Percentiles rank a stretch among this genome's conserved stretches.
Evolutionary conservation across 1,284 basidiomycete species (phyloP).

Genomic region (Pseudozyma thailandica): DNA sequence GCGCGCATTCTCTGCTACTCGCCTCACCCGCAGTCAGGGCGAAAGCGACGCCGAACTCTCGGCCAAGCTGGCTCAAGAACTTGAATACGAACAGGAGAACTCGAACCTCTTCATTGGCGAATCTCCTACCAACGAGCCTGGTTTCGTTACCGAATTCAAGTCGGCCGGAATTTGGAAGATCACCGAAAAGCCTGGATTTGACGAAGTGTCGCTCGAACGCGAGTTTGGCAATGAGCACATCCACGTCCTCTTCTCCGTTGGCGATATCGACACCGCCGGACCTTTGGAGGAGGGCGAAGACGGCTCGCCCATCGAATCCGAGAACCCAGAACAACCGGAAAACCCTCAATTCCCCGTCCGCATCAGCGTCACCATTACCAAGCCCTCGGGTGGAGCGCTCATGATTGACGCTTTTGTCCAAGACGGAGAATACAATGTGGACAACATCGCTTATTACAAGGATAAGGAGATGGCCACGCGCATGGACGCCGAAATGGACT

Average conservation of each 20-base stretch:
- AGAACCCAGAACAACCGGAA: constrained; percentile 44
- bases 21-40: constrained; percentile 32
- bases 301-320: constrained; percentile 65
- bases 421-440: constrained; percentile 82
- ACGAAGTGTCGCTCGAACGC: constrained; percentile 83
- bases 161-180: constrained; percentile 81
- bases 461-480: constrained; percentile 80
- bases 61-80: constrained; percentile 82
- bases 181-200: constrained; percentile 77
- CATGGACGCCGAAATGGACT: constrained; percentile 88
- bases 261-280: constrained; percentile 61
- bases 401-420: constrained; percentile 69
- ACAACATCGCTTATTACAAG: constrained; percentile 87
- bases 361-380: constrained; percentile 82
- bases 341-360: constrained; percentile 75
- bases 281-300: constrained; percentile 69
- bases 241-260: constrained; percentile 60
- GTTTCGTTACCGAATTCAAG: constrained; percentile 82
- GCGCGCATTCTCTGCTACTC: constrained; percentile 23
- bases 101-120: constrained; percentile 45
- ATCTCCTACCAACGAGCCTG: constrained; percentile 72
- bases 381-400: constrained; percentile 72
- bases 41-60: constrained; percentile 79
- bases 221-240: constrained; percentile 87
- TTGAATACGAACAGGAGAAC: constrained; percentile 82